Conservation (phyloP, 768 basidiomycete genomes). For the Rhizopogon rudus region DNA sequence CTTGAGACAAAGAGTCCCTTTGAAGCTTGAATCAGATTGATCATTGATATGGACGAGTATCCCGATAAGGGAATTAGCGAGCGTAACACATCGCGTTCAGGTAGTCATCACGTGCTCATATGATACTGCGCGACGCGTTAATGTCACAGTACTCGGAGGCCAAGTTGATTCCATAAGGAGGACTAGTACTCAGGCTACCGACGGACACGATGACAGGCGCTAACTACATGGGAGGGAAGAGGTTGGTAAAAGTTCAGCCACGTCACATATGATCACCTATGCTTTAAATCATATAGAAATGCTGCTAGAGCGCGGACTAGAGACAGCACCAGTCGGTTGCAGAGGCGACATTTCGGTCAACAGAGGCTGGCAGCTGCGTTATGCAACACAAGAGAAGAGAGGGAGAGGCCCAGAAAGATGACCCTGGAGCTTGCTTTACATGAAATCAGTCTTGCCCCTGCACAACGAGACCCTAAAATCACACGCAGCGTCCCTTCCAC, state of each 20-base stretch:
- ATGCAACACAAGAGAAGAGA: constrained; percentile 9
- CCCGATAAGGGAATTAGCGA: no score
- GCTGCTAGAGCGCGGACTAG: constrained; percentile 51
- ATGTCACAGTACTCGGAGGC: no score
- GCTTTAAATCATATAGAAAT: constrained; percentile 36
- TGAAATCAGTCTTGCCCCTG: constrained; percentile 24
- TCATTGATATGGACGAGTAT: no score
- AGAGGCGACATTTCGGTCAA: constrained; percentile 58
- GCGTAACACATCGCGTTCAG: no score
- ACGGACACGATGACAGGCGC: constrained; percentile 49
- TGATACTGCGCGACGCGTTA: no score
- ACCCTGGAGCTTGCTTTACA: constrained; percentile 10
- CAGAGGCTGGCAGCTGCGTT: constrained; percentile 51
- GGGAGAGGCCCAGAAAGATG: background rate
- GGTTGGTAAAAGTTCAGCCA: constrained; percentile 30
- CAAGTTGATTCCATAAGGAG: no score
- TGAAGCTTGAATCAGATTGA: no score
- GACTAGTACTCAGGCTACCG: no score
- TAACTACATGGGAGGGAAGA: constrained; percentile 75
- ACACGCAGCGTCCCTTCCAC: background rate
- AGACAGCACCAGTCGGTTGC: constrained; percentile 48
- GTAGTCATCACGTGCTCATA: no score
- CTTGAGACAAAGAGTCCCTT: no score
- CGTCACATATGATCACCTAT: background rate
- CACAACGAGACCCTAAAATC: constrained; percentile 8